Evolutionary conservation across 2,329 filamentous ascomycete genomes (phyloP).

Genomic region (Penicillium sp.): DNA sequence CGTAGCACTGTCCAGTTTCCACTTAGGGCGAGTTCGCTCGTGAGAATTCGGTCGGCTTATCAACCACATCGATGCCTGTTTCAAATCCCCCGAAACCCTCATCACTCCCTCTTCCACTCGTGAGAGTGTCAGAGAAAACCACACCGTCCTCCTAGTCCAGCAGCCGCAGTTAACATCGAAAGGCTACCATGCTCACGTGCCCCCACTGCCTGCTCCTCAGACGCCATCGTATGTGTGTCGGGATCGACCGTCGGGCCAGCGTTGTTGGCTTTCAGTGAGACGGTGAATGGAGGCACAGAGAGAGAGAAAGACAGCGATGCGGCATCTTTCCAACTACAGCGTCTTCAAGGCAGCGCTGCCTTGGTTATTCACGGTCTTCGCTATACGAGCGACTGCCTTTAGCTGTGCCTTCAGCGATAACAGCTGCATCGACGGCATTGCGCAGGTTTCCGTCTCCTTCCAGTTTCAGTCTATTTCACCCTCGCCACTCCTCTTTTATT

Average conservation of each 20-base stretch:
- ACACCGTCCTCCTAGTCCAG: not conserved
- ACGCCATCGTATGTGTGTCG: conserved; percentile 1
- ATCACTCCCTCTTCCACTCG: not conserved
- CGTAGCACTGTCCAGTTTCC: not conserved
- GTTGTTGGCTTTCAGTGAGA: not conserved
- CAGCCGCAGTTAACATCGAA: not conserved
- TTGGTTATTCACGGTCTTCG: not conserved
- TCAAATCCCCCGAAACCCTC: not conserved
- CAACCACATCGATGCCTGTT: not conserved
- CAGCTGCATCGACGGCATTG: conserved; percentile 35
- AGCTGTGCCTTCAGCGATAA: conserved; percentile 32
- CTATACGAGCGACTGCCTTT: not conserved
- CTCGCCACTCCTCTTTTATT: conserved; percentile 30
- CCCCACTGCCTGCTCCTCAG: not conserved
- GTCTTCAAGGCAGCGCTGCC: conserved; percentile 5
- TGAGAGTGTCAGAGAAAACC: not conserved
- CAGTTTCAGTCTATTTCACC: conserved; percentile 32
- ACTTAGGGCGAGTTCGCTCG: not conserved
- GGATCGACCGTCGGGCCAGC: not conserved
- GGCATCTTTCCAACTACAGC: not conserved
- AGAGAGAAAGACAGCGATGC: conserved; percentile 1
- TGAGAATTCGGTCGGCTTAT: not conserved
- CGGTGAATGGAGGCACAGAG: not conserved
- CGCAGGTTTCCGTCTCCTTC: conserved; percentile 33
- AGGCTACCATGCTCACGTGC: conserved; percentile 1